phyloP scores from a whole-genome alignment of 1,139 yeast genomes.

The Saccharomyces uvarum region DNA sequence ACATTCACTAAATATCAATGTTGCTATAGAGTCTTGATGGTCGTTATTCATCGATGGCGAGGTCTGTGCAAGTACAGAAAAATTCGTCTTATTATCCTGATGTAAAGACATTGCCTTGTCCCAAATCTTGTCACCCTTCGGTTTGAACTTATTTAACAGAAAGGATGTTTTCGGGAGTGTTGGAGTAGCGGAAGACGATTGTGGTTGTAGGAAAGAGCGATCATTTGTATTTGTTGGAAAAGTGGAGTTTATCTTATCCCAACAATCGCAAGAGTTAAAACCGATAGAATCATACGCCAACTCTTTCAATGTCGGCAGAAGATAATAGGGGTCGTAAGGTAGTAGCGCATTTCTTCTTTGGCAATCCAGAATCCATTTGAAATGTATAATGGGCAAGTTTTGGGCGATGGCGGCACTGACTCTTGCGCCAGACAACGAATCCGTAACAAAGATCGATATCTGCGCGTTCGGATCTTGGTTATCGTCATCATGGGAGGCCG shows the following conservation, averaged over 20 bases:
- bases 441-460: conserved; percentile 24
- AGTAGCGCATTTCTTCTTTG: conserved; percentile 53
- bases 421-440: conserved; percentile 23
- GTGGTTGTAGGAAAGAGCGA: not conserved
- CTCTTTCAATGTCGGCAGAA: conserved; percentile 30
- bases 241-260: conserved; percentile 34
- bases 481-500: conserved; percentile 5
- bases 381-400: conserved; percentile 53
- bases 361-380: conserved; percentile 66
- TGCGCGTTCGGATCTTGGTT: not conserved
- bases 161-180: conserved; percentile 6
- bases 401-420: conserved; percentile 25
- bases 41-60: not conserved
- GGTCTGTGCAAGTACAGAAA: not conserved
- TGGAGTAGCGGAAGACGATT: conserved; percentile 7
- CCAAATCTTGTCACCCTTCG: conserved; percentile 25
- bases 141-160: conserved; percentile 17
- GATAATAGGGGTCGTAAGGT: conserved; percentile 42
- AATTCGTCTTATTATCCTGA: conserved; percentile 1
- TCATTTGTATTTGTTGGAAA: not conserved
- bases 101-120: conserved; percentile 17
- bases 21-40: not conserved
- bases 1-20: conserved; percentile 10
- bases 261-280: conserved; percentile 43
- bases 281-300: conserved; percentile 34